These are phyloP conservation scores for Cytidiella melzeri DNA, from an alignment of 768 basidiomycete species.

Conservation along the genomic window DNA sequence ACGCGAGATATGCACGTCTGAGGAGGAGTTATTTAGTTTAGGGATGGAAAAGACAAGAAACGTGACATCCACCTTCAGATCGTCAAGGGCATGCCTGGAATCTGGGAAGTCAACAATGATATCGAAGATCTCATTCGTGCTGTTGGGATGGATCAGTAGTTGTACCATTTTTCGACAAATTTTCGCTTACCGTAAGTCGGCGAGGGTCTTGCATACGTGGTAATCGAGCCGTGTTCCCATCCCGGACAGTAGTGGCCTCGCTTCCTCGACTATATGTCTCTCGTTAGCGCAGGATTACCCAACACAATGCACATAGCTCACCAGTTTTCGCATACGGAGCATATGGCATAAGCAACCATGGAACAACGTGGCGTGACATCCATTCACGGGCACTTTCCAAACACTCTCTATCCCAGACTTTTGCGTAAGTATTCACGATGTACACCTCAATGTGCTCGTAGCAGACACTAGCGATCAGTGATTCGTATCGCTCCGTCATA, in stretches of 20 bases:
- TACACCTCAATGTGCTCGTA: slow-evolving; percentile 81
- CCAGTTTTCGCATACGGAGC: slow-evolving; percentile 57
- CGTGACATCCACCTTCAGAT: slow-evolving; percentile 57
- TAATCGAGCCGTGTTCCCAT: slow-evolving; percentile 85
- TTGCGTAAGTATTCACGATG: slow-evolving; percentile 58
- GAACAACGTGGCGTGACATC: slow-evolving; percentile 75
- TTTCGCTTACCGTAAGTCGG: slow-evolving; percentile 65
- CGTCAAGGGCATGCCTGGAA: slow-evolving; percentile 76
- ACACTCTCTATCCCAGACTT: slow-evolving; percentile 64
- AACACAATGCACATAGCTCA: slow-evolving; percentile 24
- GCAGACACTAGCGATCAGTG: slow-evolving; percentile 75
- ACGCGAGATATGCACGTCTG: slow-evolving; percentile 79
- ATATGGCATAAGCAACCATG: slow-evolving; percentile 82
- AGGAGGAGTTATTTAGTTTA: slow-evolving; percentile 3
- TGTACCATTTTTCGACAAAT: not conserved
- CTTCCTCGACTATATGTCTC: slow-evolving; percentile 53
- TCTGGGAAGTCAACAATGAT: slow-evolving; percentile 95
- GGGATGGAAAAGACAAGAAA: not conserved
- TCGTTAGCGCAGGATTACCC: not conserved
- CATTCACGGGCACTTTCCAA: slow-evolving; percentile 58
- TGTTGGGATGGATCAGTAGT: slow-evolving; percentile 17
- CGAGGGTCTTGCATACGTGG: slow-evolving; percentile 86
- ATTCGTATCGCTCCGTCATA: slow-evolving; percentile 77
- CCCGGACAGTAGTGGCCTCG: slow-evolving; percentile 64
- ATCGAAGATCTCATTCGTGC: slow-evolving; percentile 84